phyloP scores from a whole-genome alignment of 2,329 filamentous ascomycete genomes.

The Paramyrothecium roridum region DNA sequence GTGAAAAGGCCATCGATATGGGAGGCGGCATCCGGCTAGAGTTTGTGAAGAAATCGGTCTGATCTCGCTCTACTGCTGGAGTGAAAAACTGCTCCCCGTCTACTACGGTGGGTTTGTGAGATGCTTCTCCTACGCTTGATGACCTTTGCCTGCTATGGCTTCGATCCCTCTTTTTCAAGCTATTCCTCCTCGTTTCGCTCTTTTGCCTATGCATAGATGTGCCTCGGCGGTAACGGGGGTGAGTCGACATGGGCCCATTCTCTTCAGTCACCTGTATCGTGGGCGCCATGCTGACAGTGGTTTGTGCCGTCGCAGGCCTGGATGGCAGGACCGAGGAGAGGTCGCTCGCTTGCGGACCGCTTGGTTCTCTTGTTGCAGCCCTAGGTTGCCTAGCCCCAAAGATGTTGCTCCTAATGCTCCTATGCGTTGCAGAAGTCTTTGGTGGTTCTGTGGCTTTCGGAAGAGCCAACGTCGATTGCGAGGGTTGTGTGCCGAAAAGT shows the following conservation, averaged over 20 bases:
- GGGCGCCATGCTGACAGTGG: constrained; percentile 49
- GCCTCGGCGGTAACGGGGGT: constrained; percentile 27
- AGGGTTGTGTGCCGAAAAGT: constrained; percentile 63
- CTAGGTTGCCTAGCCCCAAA: constrained; percentile 59
- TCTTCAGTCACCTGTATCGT: constrained; percentile 76
- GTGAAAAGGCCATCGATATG: constrained; percentile 38
- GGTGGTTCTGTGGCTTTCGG: constrained; percentile 52
- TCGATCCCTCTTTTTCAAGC: constrained; percentile 50
- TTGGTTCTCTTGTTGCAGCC: constrained; percentile 38
- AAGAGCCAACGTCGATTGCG: constrained; percentile 40
- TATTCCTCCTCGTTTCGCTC: constrained; percentile 49
- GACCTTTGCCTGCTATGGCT: constrained; percentile 45
- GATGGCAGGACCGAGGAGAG: constrained; percentile 27
- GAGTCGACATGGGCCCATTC: constrained; percentile 32
- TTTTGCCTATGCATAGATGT: constrained; percentile 33
- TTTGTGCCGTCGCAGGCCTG: constrained; percentile 39
- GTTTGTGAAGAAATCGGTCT: constrained; percentile 41
- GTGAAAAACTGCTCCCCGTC: constrained; percentile 52
- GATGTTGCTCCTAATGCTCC: constrained; percentile 71
- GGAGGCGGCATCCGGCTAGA: constrained; percentile 36
- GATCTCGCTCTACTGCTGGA: constrained; percentile 38
- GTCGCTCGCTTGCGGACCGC: constrained; percentile 29
- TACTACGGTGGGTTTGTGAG: constrained; percentile 37
- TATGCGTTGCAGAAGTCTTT: constrained; percentile 69
- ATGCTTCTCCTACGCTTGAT: constrained; percentile 36